Evolutionary conservation across 768 basidiomycete genomes (phyloP).

Genomic region (Coprinellus aureogranulatus): DNA sequence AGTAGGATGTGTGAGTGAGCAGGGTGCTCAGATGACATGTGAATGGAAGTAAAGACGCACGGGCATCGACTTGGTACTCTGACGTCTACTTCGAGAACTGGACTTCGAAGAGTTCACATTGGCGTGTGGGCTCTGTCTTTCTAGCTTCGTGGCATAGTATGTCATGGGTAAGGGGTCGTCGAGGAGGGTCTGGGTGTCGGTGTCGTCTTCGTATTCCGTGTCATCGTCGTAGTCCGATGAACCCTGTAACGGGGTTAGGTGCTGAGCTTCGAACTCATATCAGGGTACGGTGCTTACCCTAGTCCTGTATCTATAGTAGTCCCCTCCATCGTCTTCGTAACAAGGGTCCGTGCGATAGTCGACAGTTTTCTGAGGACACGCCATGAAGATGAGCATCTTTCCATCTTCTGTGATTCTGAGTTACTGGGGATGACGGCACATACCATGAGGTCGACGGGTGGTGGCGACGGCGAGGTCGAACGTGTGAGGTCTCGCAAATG

Average conservation of each 20-base stretch:
- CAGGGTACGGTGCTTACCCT: neutral
- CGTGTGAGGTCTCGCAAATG: neutral
- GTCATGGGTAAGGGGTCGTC: neutral
- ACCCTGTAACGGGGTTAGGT: neutral
- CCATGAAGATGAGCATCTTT: neutral
- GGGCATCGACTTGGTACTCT: no score
- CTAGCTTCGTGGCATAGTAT: neutral
- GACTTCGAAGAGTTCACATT: no score
- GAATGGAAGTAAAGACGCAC: no score
- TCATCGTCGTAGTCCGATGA: neutral
- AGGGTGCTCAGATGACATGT: no score
- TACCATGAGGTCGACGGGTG: constrained; percentile 1
- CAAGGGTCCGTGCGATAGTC: neutral
- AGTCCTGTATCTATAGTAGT: neutral
- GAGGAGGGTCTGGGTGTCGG: constrained; percentile 1
- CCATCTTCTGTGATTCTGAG: neutral
- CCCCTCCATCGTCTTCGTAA: neutral
- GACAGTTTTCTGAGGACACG: neutral
- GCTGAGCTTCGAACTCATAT: neutral
- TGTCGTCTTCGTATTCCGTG: neutral
- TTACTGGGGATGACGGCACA: neutral
- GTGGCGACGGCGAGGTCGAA: neutral
- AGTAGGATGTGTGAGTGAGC: no score
- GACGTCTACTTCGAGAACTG: no score
- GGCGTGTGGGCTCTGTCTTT: neutral